Evolutionary conservation across 1,284 basidiomycete genomes (phyloP), one percentile per base, ranked within the genome.

Genomic region (Porogramme epimiltina): DNA sequence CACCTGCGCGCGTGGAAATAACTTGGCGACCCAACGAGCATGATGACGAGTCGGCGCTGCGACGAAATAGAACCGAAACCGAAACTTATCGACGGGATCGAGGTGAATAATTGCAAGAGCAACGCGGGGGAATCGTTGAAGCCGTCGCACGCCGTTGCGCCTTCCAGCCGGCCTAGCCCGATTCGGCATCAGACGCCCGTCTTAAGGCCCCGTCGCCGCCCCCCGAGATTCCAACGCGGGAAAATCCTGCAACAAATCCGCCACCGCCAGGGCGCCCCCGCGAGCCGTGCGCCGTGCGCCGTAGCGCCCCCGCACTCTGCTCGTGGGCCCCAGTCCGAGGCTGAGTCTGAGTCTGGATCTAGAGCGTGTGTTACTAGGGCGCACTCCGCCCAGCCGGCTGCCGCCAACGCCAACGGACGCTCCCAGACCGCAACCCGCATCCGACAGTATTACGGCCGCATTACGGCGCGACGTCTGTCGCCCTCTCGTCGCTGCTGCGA

Each of bases 1-100:
- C 25, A 57, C 55, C 54, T 52, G 54, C 42, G 22, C 57, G 54
- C 57, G 57, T 59, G 57, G 57, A 55, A 59, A 59, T 52, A 59
- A 53, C 49, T 45, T 59, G 45, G 54, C 49, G 51, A 64, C 56
- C 56, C n/a, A 34, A 45, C 59, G 62, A 56, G 52, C 59, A 40
- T 54, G 51, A 58, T 61, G 54, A 62, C 62, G 56, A 58, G 52
- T 57, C 52, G 41, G 59, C 55, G 53, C 56, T 51, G 43, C 46
- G 46, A 55, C 55, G 59, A 55, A 62, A 58, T 55, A 51, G 54
- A 60, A 43, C 55, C 60, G 58, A 63, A 59, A 63, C 57, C 58
- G 54, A 59, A 60, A 59, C 55, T 55, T 60, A 52, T 61, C 59
- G 59, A 58, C 57, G 55, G 52, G 58, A 55, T 58, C 58, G 58